Evolutionary conservation across 495 filamentous ascomycete species (phyloP).

Genomic region (Pyrenula massariospora): DNA sequence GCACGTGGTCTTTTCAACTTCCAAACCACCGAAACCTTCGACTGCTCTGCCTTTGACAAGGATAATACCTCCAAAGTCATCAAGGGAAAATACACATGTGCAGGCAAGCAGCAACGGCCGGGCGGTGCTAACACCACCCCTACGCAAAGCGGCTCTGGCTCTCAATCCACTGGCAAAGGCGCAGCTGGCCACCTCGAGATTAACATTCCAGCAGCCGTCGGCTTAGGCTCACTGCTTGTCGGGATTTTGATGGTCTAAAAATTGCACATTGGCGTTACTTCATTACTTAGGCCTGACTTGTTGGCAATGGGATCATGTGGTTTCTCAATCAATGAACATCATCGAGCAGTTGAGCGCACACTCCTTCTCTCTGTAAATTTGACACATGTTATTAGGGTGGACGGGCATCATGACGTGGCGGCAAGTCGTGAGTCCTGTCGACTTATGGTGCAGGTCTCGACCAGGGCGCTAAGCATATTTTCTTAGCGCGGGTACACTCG

Average conservation of each 20-base stretch:
- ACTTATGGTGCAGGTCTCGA: not conserved
- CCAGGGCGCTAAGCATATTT: not conserved
- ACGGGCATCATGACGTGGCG: not conserved
- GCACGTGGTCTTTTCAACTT: constrained; percentile 84
- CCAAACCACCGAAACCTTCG: constrained; percentile 57
- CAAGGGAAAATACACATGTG: constrained; percentile 52
- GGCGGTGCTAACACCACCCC: constrained; percentile 29
- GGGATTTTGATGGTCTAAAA: not conserved
- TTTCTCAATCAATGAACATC: not conserved
- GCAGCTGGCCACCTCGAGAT: constrained; percentile 28
- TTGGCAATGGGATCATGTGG: not conserved
- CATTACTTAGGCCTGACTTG: not conserved
- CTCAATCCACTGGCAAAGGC: constrained; percentile 22
- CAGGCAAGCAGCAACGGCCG: constrained; percentile 21
- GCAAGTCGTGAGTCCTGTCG: not conserved
- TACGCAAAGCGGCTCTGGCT: constrained; percentile 15
- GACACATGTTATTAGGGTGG: not conserved
- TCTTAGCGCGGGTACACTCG: not conserved
- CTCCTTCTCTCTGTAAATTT: not conserved
- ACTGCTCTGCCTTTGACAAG: constrained; percentile 35
- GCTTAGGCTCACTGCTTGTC: not conserved
- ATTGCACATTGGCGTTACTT: not conserved
- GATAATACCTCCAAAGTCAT: constrained; percentile 35
- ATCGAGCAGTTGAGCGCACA: not conserved
- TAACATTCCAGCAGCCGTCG: constrained; percentile 17